A percentile compares a stretch with the other conserved stretches of the same genome.
Evolutionary conservation across 1,284 basidiomycete species (phyloP).

Genomic region (Meira nashicola): DNA sequence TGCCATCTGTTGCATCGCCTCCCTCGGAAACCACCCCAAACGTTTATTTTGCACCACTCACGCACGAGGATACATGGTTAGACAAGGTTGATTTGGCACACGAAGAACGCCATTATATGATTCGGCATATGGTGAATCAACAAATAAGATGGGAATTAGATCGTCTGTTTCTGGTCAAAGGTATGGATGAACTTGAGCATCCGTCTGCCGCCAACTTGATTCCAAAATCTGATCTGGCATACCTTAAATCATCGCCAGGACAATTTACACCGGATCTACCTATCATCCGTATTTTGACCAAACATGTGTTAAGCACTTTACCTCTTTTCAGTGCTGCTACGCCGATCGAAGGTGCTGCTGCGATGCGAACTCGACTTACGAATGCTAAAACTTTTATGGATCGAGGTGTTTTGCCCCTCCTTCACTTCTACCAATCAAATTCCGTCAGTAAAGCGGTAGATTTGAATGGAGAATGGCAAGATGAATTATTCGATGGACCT

Average conservation of each 20-base stretch:
- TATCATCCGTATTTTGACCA: conserved; percentile 42
- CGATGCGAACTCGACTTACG: conserved; percentile 17
- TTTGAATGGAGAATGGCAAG: conserved; percentile 42
- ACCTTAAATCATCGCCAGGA: conserved; percentile 6
- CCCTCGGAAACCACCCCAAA: not conserved
- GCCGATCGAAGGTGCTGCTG: conserved; percentile 27
- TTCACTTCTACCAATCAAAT: conserved; percentile 4
- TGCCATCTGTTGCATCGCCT: not conserved
- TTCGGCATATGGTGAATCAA: conserved; percentile 34
- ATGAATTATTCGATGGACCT: conserved; percentile 37
- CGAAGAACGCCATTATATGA: conserved; percentile 44
- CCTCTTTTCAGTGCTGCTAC: conserved; percentile 33
- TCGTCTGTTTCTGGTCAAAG: conserved; percentile 35
- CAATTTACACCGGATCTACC: not conserved
- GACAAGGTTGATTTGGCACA: conserved; percentile 26
- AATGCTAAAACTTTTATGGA: conserved; percentile 37
- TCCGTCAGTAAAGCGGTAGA: conserved; percentile 22
- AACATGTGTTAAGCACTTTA: conserved; percentile 44
- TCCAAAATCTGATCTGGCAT: conserved; percentile 8
- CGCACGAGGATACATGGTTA: conserved; percentile 26
- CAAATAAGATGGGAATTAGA: conserved; percentile 47
- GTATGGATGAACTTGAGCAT: conserved; percentile 32
- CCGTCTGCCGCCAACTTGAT: conserved; percentile 3
- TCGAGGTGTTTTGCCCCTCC: conserved; percentile 32
- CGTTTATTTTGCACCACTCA: not conserved